phyloP scores from a whole-genome alignment of 1,284 basidiomycete species.

The Naganishia cerealis region DNA sequence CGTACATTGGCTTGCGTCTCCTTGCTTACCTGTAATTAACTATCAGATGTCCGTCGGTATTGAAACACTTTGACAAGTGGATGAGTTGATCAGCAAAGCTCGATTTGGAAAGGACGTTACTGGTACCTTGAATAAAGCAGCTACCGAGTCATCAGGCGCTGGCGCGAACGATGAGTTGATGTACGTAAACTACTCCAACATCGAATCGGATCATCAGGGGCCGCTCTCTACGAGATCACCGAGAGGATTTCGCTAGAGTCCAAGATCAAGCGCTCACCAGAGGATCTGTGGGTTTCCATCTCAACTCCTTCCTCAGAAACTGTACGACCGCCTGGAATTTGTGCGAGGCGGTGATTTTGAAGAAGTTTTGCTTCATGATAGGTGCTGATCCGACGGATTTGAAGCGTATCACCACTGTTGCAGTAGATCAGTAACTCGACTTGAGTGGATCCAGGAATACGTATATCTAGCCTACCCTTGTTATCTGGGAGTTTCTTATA shows the following conservation, averaged over 20 bases:
- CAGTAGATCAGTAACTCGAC: not conserved
- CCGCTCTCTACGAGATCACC: not conserved
- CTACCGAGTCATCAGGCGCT: conserved; percentile 86
- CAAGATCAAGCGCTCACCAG: conserved; percentile 3
- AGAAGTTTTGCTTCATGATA: conserved; percentile 98
- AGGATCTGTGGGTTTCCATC: conserved; percentile 62
- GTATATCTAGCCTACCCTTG: not conserved
- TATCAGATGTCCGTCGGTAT: conserved; percentile 88
- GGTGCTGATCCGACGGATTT: conserved; percentile 98
- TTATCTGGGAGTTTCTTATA: conserved; percentile 23
- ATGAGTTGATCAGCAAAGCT: not conserved
- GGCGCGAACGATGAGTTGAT: conserved; percentile 97
- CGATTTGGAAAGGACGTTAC: conserved; percentile 33
- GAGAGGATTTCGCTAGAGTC: not conserved
- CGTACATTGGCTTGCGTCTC: not conserved
- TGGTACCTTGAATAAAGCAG: conserved; percentile 70
- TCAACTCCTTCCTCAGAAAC: conserved; percentile 85
- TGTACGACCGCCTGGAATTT: conserved; percentile 93
- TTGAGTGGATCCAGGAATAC: not conserved
- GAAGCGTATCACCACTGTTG: conserved; percentile 90
- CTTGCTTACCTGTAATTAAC: conserved; percentile 83
- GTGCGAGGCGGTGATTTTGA: conserved; percentile 93
- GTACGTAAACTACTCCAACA: conserved; percentile 78
- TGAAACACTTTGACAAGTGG: conserved; percentile 67
- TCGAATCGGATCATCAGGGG: not conserved